Evolutionary conservation across 495 filamentous ascomycete genomes (phyloP), one percentile per base, ranked within the genome.

Genomic region (Talaromyces borbonicus): DNA sequence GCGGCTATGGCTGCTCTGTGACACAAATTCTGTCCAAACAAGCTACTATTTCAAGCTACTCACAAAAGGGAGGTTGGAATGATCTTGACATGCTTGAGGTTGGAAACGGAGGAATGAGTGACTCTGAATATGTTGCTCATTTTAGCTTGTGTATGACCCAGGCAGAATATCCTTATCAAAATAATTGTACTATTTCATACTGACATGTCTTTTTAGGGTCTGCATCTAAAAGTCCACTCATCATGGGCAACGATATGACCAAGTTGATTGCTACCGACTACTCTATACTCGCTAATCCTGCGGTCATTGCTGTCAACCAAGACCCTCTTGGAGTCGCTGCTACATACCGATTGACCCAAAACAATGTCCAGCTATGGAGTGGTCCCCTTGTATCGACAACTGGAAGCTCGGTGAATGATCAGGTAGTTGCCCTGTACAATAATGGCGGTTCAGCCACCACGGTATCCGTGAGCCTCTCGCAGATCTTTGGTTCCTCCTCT

Each of bases 51-150:
- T 43, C 40, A 16, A 11, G 6, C 9, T 43, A 43, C 19, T 43
- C 26, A 2, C n/a, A 1, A 12, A 27, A 43, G 40, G 43, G 51
- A 55, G 27, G 60, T 14, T 60, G 56, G 56, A 61, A 61, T 26
- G 58, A 61, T 36, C 27, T 72, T 30, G 79, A 83, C 54, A 78
- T 78, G 74, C 42, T 60, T 6, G 80, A 83, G 54, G 71, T 83
- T 25, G 80, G 79, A 15, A 80, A 79, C 37, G 65, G 63, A 15
- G 64, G 61, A 2, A 64, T 82, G 52, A 73, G 60, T 8, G 58
- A 69, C 19, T 61, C 57, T 1, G 58, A 58, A 49, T 57, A 60
- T 16, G 52, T 49, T 23, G 49, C 42, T 16, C 64, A 56, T 22
- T 54, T 59, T 32, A 56, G 46, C 31, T 49, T 59, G 47, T 59